These are phyloP conservation scores for Yamadazyma sp. DNA, from an alignment of 1,139 yeast species.

Conservation along the genomic window DNA sequence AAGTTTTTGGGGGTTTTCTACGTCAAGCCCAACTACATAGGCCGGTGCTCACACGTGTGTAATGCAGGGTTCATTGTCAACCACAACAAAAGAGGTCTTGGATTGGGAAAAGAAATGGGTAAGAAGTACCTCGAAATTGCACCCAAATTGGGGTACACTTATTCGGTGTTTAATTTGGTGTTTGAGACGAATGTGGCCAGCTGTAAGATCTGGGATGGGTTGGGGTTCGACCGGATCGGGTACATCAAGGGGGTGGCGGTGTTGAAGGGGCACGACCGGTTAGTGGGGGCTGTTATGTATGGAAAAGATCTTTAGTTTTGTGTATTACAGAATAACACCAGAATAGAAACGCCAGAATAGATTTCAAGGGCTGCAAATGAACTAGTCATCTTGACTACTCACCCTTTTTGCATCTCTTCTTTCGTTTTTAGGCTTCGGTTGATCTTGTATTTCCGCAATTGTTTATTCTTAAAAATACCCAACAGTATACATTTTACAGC, in stretches of 20 bases:
- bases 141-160: slow-evolving; percentile 68
- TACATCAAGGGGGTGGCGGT: slow-evolving; percentile 63
- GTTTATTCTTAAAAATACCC: slow-evolving; percentile 8
- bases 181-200: slow-evolving; percentile 73
- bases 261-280: slow-evolving; percentile 57
- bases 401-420: too few species aligned
- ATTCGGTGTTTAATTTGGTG: slow-evolving; percentile 81
- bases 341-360: too few species aligned
- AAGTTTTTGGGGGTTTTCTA: slow-evolving; percentile 66
- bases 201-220: slow-evolving; percentile 66
- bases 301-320: slow-evolving; percentile 54
- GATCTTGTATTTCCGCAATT: too few species aligned
- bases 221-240: slow-evolving; percentile 77
- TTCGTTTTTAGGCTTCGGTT: too few species aligned
- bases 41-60: slow-evolving; percentile 76
- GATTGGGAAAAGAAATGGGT: slow-evolving; percentile 65
- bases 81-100: slow-evolving; percentile 52
- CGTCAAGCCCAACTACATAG: slow-evolving; percentile 75
- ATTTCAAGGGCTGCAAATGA: background rate
- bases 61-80: slow-evolving; percentile 78
- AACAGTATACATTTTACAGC: slow-evolving; percentile 7
- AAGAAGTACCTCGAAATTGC: slow-evolving; percentile 61
- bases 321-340: too few species aligned
- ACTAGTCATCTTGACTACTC: too few species aligned
- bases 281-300: slow-evolving; percentile 66